phyloP scores from a whole-genome alignment of 2,329 filamentous ascomycete species.

The Fusarium subtropicale region DNA sequence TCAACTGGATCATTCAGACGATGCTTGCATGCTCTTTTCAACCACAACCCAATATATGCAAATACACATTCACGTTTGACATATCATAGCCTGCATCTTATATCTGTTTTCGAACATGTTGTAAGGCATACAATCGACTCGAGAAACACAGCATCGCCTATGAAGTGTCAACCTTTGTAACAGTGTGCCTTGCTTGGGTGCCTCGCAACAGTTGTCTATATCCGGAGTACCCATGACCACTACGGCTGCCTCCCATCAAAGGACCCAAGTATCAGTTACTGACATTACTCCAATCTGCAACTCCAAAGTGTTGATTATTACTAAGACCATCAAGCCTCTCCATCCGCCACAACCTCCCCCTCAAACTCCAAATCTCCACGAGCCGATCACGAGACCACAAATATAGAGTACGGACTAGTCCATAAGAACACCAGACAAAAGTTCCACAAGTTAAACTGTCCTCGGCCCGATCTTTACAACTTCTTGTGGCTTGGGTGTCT shows the following conservation, averaged over 20 bases:
- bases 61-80: neutral
- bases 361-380: neutral
- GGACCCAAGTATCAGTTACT: neutral
- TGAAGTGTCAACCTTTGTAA: neutral
- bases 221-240: neutral
- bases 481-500: neutral
- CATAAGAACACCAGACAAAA: neutral
- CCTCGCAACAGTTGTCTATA: neutral
- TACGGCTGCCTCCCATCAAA: neutral
- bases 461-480: constrained; percentile 16
- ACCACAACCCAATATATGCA: neutral
- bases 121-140: neutral
- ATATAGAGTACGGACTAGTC: neutral
- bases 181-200: neutral
- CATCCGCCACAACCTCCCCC: neutral
- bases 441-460: neutral
- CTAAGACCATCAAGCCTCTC: neutral
- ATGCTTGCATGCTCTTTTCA: neutral
- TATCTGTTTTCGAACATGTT: no score
- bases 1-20: neutral
- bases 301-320: neutral
- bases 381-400: neutral
- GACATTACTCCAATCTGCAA: no score
- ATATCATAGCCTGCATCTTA: neutral
- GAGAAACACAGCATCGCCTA: neutral